Evolutionary conservation across 2,329 filamentous ascomycete genomes (phyloP).

Genomic region (Seiridium unicorne): DNA sequence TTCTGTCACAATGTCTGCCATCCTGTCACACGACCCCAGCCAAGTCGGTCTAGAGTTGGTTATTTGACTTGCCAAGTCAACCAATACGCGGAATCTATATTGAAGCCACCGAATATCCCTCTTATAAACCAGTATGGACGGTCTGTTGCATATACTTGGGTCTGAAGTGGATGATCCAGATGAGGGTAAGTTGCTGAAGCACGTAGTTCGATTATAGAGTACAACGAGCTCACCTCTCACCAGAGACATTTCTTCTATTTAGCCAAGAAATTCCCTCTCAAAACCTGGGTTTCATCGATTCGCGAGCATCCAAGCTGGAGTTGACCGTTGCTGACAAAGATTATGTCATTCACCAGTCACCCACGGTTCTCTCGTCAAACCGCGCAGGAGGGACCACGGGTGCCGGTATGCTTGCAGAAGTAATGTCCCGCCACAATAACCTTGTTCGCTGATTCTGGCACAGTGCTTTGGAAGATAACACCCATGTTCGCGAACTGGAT

Average conservation of each 20-base stretch:
- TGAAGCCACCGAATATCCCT: no score
- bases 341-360: conserved; percentile 79
- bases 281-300: conserved; percentile 83
- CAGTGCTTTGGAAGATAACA: conserved; percentile 89
- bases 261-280: conserved; percentile 70
- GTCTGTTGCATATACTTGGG: conserved; percentile 26
- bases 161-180: conserved; percentile 47
- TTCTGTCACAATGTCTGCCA: not conserved
- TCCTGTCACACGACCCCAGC: not conserved
- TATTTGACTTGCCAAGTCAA: not conserved
- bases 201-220: not conserved
- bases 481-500: conserved; percentile 83
- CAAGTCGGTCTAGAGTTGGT: not conserved
- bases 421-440: no score
- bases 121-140: not conserved
- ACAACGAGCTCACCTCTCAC: not conserved
- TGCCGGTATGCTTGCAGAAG: conserved; percentile 45
- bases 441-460: not conserved
- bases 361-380: conserved; percentile 74
- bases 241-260: conserved; percentile 88
- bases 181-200: conserved; percentile 36
- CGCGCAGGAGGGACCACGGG: conserved; percentile 73
- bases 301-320: conserved; percentile 63
- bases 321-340: conserved; percentile 68
- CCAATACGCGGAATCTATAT: not conserved